Percentiles rank a stretch among this genome's conserved stretches.
Evolutionary conservation across 1,284 basidiomycete genomes (phyloP).

Genomic region (Ustilago nuda): DNA sequence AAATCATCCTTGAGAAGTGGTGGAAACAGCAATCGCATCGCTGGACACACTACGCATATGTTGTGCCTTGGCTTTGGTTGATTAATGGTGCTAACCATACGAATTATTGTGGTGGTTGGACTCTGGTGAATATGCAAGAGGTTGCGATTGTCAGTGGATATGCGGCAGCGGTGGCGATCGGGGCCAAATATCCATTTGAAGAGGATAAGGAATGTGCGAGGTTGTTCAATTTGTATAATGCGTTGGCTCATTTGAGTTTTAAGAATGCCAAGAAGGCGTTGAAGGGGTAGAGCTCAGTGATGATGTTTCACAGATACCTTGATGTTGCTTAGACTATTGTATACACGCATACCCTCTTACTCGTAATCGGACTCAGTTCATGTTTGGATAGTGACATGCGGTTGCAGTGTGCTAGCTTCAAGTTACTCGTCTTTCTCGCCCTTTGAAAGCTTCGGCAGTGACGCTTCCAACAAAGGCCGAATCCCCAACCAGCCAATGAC

Average conservation of each 20-base stretch:
- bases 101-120: conserved; percentile 71
- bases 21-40: conserved; percentile 77
- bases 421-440: conserved; percentile 10
- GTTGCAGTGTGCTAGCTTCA: neutral
- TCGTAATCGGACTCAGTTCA: neutral
- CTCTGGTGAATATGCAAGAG: conserved; percentile 74
- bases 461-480: conserved; percentile 8
- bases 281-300: conserved; percentile 19
- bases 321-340: neutral
- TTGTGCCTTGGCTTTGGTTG: conserved; percentile 76
- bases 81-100: conserved; percentile 74
- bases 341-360: conserved; percentile 12
- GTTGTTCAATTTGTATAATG: conserved; percentile 73
- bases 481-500: conserved; percentile 11
- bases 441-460: conserved; percentile 4
- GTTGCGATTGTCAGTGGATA: conserved; percentile 76
- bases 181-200: conserved; percentile 72
- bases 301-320: too few species aligned
- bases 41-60: conserved; percentile 74
- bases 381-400: neutral
- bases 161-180: conserved; percentile 75
- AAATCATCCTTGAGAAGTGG: conserved; percentile 75
- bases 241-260: conserved; percentile 70
- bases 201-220: conserved; percentile 70
- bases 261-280: conserved; percentile 45